Percentiles rank a stretch among this genome's conserved stretches.
Conservation (phyloP, 495 filamentous ascomycete genomes). For the Cladorrhinum samala region DNA sequence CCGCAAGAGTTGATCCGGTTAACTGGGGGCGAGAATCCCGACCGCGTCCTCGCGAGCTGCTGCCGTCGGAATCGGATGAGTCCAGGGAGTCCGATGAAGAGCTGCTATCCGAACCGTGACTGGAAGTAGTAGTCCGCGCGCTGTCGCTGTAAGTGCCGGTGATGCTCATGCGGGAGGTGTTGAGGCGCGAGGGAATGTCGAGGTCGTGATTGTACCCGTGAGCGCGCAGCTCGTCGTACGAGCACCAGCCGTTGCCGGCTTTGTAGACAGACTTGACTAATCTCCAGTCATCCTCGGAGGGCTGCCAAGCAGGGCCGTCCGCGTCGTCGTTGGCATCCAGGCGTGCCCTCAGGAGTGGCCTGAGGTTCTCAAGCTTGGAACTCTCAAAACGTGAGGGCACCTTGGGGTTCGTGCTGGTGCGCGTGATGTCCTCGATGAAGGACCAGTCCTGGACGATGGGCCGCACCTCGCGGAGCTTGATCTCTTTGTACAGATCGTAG, state of each 20-base stretch:
- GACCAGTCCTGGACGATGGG: slow-evolving; percentile 33
- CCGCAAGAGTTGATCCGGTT: too few species aligned
- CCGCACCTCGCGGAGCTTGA: too few species aligned
- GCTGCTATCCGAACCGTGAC: too few species aligned
- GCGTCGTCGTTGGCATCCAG: background rate
- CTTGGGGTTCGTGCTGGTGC: slow-evolving; percentile 12
- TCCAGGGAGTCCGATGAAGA: too few species aligned
- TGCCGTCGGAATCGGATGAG: too few species aligned
- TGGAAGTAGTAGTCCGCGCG: too few species aligned
- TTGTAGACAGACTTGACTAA: slow-evolving; percentile 24
- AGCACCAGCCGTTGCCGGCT: slow-evolving; percentile 8
- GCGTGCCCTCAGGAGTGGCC: slow-evolving; percentile 3
- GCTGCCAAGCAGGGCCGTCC: slow-evolving; percentile 13
- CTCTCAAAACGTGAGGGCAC: slow-evolving; percentile 1
- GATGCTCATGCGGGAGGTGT: too few species aligned
- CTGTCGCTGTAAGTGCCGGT: too few species aligned
- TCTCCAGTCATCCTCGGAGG: slow-evolving; percentile 12
- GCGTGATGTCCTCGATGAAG: slow-evolving; percentile 30
- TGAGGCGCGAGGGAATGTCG: too few species aligned
- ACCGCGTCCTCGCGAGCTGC: too few species aligned
- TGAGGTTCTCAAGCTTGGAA: slow-evolving; percentile 24
- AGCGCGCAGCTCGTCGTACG: slow-evolving; percentile 16
- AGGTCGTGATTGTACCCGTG: slow-evolving; percentile 6
- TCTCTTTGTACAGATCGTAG: slow-evolving; percentile 23
- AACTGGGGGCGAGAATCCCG: too few species aligned